These are phyloP conservation scores for Aureobasidium sp. DNA, from an alignment of 2,329 filamentous ascomycete genomes.

Conservation along the genomic window DNA sequence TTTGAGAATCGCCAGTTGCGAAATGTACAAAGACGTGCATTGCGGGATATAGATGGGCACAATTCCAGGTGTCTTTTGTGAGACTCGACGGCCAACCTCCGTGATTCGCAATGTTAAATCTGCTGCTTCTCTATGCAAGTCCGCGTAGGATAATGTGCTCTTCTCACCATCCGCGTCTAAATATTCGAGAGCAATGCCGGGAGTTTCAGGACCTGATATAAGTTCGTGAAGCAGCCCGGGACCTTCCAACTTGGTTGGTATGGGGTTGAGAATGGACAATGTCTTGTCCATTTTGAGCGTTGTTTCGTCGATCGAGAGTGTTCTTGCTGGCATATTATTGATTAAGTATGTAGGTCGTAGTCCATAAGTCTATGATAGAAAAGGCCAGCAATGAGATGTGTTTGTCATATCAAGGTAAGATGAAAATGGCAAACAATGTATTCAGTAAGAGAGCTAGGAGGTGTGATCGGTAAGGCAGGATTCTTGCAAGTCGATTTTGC, in stretches of 20 bases:
- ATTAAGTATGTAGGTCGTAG: neutral
- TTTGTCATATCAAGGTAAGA: neutral
- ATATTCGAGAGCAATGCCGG: conserved; percentile 55
- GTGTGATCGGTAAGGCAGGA: neutral
- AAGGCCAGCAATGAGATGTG: neutral
- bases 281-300: conserved; percentile 12
- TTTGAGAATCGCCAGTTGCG: conserved; percentile 69
- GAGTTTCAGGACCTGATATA: conserved; percentile 38
- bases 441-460: neutral
- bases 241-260: conserved; percentile 45
- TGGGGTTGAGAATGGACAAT: conserved; percentile 51
- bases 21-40: conserved; percentile 66
- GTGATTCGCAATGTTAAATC: conserved; percentile 46
- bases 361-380: neutral
- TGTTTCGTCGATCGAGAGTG: neutral
- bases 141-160: conserved; percentile 49
- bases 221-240: conserved; percentile 55
- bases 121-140: conserved; percentile 53
- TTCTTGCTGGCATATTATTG: conserved; percentile 8
- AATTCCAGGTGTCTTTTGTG: conserved; percentile 34
- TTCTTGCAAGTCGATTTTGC: neutral
- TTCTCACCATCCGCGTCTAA: conserved; percentile 40
- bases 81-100: conserved; percentile 18
- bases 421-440: neutral
- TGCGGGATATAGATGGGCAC: conserved; percentile 74